A percentile compares a stretch with the other conserved stretches of the same genome.
Evolutionary conservation across 2,329 filamentous ascomycete species (phyloP).

Genomic region (Rasamsonia emersonii): DNA sequence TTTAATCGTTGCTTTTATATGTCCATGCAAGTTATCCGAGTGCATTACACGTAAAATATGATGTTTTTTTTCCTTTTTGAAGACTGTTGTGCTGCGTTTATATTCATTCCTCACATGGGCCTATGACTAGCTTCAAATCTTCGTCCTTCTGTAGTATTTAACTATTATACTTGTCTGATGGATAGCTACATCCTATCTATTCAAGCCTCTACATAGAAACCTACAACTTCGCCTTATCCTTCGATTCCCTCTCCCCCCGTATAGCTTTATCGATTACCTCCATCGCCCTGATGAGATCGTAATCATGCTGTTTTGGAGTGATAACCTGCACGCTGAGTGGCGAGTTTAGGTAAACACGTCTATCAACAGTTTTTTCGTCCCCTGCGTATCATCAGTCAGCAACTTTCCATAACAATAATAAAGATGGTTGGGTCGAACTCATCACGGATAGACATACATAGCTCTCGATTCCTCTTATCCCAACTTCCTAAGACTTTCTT

Average conservation of each 20-base stretch:
- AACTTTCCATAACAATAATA: neutral
- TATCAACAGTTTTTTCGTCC: slow-evolving; percentile 42
- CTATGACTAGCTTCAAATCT: too few species aligned
- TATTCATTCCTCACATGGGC: too few species aligned
- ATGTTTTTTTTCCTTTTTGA: too few species aligned
- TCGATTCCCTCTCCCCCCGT: slow-evolving; percentile 3
- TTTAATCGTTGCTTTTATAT: too few species aligned
- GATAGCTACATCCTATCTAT: too few species aligned
- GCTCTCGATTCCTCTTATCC: slow-evolving; percentile 51
- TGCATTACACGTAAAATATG: too few species aligned
- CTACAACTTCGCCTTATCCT: slow-evolving; percentile 3
- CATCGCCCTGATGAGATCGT: slow-evolving; percentile 47
- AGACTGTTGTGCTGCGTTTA: too few species aligned
- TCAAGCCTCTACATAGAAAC: too few species aligned
- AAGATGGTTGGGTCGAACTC: neutral
- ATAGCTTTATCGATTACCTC: slow-evolving; percentile 39
- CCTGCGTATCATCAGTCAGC: slow-evolving; percentile 18
- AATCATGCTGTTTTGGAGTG: slow-evolving; percentile 46
- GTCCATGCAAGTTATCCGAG: too few species aligned
- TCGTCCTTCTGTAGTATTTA: too few species aligned
- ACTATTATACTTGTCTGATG: too few species aligned
- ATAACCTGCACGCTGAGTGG: slow-evolving; percentile 51
- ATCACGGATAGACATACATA: slow-evolving; percentile 39
- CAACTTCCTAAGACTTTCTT: slow-evolving; percentile 41
- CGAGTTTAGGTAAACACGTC: slow-evolving; percentile 46